Evolutionary conservation across 1,284 basidiomycete genomes (phyloP).

Genomic region (Meira miltonrushii): DNA sequence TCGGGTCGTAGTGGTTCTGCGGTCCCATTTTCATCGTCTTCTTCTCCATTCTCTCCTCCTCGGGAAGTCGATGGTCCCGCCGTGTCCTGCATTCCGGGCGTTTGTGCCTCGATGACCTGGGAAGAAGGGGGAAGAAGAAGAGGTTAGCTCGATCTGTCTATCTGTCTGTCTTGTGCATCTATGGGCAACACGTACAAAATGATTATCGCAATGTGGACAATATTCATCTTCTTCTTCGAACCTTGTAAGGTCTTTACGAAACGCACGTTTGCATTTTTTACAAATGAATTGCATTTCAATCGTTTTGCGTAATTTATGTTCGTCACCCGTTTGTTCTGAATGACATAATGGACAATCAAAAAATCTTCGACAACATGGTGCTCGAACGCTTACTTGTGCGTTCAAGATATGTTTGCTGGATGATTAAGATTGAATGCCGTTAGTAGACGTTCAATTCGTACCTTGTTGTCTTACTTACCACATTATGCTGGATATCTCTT

Average conservation of each 20-base stretch:
- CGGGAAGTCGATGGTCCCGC: conserved; percentile 64
- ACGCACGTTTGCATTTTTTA: conserved; percentile 97
- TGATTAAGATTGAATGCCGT: neutral
- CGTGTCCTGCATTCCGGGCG: conserved; percentile 61
- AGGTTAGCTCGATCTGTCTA: neutral
- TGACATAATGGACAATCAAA: conserved; percentile 79
- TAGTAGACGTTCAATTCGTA: neutral
- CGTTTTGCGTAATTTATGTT: conserved; percentile 69
- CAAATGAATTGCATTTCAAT: conserved; percentile 89
- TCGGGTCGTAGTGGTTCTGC: conserved; percentile 13
- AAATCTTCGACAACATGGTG: conserved; percentile 51
- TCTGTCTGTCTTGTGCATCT: neutral
- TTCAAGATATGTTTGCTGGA: conserved; percentile 51
- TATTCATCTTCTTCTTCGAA: conserved; percentile 97
- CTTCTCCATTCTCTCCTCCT: conserved; percentile 79
- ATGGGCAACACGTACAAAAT: conserved; percentile 66
- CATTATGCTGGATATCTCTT: neutral
- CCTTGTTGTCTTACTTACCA: neutral
- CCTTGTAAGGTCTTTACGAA: conserved; percentile 81
- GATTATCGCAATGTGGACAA: conserved; percentile 96
- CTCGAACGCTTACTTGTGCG: conserved; percentile 49
- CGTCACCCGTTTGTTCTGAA: conserved; percentile 64
- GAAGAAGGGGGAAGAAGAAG: neutral
- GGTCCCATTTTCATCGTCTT: conserved; percentile 55
- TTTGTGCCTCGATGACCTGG: conserved; percentile 89